Conservation (phyloP, 257 asterid genomes). For the Penstemon newberryi region DNA sequence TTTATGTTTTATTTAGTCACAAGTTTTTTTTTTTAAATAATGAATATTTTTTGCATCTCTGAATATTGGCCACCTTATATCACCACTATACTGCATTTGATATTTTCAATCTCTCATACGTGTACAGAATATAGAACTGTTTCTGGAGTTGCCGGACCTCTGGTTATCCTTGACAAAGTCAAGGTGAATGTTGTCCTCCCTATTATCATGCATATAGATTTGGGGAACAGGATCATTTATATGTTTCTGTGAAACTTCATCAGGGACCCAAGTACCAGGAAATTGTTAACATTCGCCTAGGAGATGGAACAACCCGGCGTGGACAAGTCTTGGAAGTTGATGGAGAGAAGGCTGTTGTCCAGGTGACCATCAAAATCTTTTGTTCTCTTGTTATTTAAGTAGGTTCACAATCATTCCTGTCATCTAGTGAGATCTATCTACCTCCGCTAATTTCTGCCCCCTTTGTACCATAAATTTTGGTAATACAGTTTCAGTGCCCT, state of each 20-base stretch:
- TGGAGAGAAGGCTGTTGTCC: conserved; percentile 98
- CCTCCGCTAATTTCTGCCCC: not conserved
- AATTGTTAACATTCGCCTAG: conserved; percentile 93
- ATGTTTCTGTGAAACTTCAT: conserved; percentile 29
- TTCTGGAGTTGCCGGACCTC: conserved; percentile 99
- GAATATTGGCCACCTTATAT: conserved; percentile 3
- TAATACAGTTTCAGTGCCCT: conserved; percentile 11
- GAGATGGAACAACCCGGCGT: conserved; percentile 95
- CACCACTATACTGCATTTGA: no score
- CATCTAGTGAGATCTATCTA: not conserved
- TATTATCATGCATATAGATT: conserved; percentile 13
- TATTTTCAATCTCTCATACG: not conserved
- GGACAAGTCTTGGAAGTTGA: conserved; percentile 98
- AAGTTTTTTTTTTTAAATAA: no score
- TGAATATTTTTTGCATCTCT: no score
- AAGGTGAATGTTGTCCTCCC: conserved; percentile 54
- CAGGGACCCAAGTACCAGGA: conserved; percentile 99
- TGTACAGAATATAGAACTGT: conserved; percentile 95
- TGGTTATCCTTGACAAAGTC: conserved; percentile 96
- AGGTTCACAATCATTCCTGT: not conserved
- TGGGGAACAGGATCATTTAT: conserved; percentile 14
- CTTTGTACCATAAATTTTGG: not conserved
- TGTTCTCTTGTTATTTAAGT: not conserved
- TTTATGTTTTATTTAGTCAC: no score
- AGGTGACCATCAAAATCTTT: conserved; percentile 49